Conservation (phyloP, 2,329 filamentous ascomycete genomes). For the Xylaria sp. region DNA sequence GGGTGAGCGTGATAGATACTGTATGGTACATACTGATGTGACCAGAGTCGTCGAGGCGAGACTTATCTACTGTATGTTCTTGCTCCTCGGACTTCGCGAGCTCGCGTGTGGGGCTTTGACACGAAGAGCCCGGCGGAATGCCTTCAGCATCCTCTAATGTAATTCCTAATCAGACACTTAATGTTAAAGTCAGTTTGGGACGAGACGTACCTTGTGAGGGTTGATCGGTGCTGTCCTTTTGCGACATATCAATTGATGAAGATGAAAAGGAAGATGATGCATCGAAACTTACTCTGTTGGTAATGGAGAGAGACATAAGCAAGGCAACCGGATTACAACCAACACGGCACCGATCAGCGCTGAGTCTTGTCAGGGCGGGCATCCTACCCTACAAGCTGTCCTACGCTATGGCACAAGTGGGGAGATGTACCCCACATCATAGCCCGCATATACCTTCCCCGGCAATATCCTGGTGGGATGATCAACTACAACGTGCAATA, state of each 20-base stretch:
- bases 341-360: background rate
- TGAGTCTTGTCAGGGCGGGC: conserved; percentile 10
- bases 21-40: background rate
- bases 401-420: background rate
- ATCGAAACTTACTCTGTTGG: background rate
- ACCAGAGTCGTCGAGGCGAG: background rate
- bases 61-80: background rate
- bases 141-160: background rate
- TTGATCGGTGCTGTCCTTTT: background rate
- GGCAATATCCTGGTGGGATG: background rate
- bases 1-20: background rate
- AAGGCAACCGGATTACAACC: background rate
- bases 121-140: background rate
- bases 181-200: background rate
- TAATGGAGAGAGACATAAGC: background rate
- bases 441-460: background rate
- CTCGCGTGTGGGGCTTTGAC: background rate
- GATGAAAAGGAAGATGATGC: background rate
- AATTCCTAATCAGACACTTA: background rate
- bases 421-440: conserved; percentile 10
- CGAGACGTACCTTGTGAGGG: background rate
- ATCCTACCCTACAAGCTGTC: conserved; percentile 5
- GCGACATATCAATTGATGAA: background rate
- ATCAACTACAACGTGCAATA: background rate
- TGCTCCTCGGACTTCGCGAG: background rate